Conservation (phyloP, 805 yeast genomes). For the Ogataea methanolica region DNA sequence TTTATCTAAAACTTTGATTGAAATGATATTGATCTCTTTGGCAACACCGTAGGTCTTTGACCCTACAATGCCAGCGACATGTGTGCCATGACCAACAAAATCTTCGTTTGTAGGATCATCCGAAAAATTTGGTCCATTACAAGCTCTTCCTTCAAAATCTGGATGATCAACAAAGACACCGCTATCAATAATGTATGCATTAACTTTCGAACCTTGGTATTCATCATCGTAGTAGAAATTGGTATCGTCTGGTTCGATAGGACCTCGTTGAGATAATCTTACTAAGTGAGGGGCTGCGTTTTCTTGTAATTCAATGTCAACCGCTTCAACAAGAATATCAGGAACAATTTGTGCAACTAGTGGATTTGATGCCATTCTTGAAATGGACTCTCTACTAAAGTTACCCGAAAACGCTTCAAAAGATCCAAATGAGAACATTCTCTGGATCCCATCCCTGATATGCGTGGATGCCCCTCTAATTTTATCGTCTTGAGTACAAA, state of each 20-base stretch:
- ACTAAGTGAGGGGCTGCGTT: constrained; percentile 52
- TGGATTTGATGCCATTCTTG: constrained; percentile 50
- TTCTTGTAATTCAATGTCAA: constrained; percentile 38
- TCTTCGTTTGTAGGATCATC: constrained; percentile 58
- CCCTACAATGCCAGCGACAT: constrained; percentile 86
- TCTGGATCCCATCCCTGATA: constrained; percentile 42
- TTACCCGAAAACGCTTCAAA: constrained; percentile 69
- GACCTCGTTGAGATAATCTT: constrained; percentile 48
- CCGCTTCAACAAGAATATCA: constrained; percentile 57
- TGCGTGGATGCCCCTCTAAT: constrained; percentile 33
- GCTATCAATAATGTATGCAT: constrained; percentile 78
- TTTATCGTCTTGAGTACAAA: constrained; percentile 40
- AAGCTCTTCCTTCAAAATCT: constrained; percentile 62
- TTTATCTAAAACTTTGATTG: constrained; percentile 67
- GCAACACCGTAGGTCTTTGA: constrained; percentile 81
- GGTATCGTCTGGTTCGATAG: constrained; percentile 23
- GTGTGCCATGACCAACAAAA: constrained; percentile 86
- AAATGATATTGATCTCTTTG: constrained; percentile 58
- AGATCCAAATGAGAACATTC: constrained; percentile 60
- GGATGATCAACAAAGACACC: constrained; percentile 64
- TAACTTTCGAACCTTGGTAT: constrained; percentile 53
- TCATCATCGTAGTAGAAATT: constrained; percentile 46
- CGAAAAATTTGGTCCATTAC: constrained; percentile 57
- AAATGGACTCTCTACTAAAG: constrained; percentile 44
- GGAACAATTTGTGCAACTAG: constrained; percentile 65